These are phyloP conservation scores for Cryptococcus amylolentus DNA, from an alignment of 1,284 basidiomycete species.

Conservation along the genomic window DNA sequence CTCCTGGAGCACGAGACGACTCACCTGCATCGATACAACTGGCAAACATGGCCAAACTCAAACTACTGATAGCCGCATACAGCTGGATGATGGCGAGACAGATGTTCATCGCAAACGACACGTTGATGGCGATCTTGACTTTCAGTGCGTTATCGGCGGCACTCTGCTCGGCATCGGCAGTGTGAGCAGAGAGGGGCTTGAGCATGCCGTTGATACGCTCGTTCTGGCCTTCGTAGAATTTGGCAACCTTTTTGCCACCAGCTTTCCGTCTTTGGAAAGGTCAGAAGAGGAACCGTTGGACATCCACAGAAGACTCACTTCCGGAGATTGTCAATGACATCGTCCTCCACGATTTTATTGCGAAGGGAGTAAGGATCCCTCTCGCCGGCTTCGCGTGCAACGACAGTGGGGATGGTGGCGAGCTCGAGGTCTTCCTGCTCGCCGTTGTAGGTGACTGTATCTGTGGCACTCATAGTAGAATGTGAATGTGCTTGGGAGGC, in stretches of 20 bases:
- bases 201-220: conserved; percentile 76
- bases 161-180: conserved; percentile 35
- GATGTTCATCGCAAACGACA: conserved; percentile 74
- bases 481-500: background rate
- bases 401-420: conserved; percentile 27
- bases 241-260: conserved; percentile 41
- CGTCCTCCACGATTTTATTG: conserved; percentile 45
- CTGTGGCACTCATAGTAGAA: background rate
- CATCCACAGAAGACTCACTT: conserved; percentile 26
- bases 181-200: conserved; percentile 63
- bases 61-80: conserved; percentile 76
- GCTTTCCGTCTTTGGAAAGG: conserved; percentile 14
- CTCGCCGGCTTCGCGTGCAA: conserved; percentile 44
- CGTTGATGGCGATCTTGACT: conserved; percentile 84
- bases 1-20: conserved; percentile 4
- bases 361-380: conserved; percentile 50
- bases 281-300: background rate
- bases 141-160: conserved; percentile 49
- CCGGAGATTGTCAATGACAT: conserved; percentile 42
- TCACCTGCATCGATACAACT: conserved; percentile 78
- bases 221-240: conserved; percentile 81
- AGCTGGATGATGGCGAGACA: conserved; percentile 56
- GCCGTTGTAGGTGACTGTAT: background rate
- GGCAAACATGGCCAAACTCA: conserved; percentile 82
- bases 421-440: conserved; percentile 37